These are phyloP conservation scores for Trypethelium eluteriae DNA, from an alignment of 495 filamentous ascomycete species.

Conservation along the genomic window DNA sequence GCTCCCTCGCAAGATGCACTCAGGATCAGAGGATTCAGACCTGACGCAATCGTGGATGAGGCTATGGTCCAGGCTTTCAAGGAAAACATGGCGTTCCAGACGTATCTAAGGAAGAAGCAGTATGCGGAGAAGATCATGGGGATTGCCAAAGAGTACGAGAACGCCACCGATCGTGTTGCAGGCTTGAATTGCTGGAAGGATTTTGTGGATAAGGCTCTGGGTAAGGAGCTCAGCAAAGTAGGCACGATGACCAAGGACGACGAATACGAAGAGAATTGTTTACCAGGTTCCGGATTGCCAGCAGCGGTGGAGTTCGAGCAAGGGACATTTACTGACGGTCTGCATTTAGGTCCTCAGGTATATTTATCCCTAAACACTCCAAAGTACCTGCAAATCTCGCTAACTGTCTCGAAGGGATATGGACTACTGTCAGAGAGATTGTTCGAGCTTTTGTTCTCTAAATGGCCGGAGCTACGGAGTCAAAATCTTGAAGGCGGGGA, in stretches of 20 bases:
- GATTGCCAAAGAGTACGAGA: conserved; percentile 25
- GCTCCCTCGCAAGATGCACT: conserved; percentile 15
- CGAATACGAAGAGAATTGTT: conserved; percentile 22
- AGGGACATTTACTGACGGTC: conserved; percentile 28
- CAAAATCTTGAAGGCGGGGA: conserved; percentile 15
- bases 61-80: conserved; percentile 14
- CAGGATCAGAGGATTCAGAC: conserved; percentile 2
- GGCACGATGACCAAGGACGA: background rate
- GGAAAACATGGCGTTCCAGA: conserved; percentile 20
- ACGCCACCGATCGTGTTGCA: conserved; percentile 15
- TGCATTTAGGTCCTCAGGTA: conserved; percentile 26
- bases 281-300: conserved; percentile 27
- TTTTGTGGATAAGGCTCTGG: conserved; percentile 16
- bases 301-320: conserved; percentile 21
- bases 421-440: conserved; percentile 20
- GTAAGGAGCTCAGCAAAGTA: conserved; percentile 15
- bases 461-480: conserved; percentile 26
- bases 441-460: conserved; percentile 19
- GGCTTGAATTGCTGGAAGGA: conserved; percentile 27
- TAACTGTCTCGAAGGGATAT: conserved; percentile 20
- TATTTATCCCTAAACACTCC: conserved; percentile 1
- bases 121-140: conserved; percentile 31
- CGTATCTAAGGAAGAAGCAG: conserved; percentile 30
- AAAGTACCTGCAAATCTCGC: background rate
- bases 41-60: conserved; percentile 9